These are phyloP conservation scores for Cryptosporidium sp. DNA, from an alignment of 169 alveolate species.

Conservation along the genomic window DNA sequence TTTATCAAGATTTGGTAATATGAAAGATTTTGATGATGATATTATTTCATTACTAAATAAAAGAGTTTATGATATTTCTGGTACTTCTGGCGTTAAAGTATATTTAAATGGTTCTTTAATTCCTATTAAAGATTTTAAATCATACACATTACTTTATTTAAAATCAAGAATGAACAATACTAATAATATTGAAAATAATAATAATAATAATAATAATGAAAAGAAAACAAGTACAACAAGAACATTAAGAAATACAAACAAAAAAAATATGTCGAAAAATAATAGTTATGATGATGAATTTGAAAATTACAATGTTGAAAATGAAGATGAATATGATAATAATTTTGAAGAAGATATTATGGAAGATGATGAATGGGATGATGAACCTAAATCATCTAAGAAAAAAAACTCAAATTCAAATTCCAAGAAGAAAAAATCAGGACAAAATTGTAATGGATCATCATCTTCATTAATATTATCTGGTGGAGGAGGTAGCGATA, in stretches of 20 bases:
- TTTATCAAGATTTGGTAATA: conserved; percentile 88
- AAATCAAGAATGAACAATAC: conserved; percentile 8
- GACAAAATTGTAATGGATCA: background rate
- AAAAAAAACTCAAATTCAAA: conserved; percentile 8
- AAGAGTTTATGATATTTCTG: conserved; percentile 99
- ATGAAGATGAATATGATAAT: conserved; percentile 18
- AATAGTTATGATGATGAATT: conserved; percentile 2
- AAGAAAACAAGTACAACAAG: background rate
- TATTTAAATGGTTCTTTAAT: conserved; percentile 92
- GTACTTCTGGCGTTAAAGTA: conserved; percentile 95
- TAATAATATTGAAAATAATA: background rate
- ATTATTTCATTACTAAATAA: conserved; percentile 92
- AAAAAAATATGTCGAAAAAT: background rate
- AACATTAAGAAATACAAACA: conserved; percentile 4
- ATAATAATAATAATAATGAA: background rate
- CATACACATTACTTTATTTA: conserved; percentile 94
- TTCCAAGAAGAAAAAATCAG: conserved; percentile 1
- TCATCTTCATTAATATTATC: background rate
- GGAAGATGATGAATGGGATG: conserved; percentile 75
- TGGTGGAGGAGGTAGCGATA: conserved; percentile 77
- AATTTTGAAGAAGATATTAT: conserved; percentile 12
- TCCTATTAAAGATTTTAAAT: conserved; percentile 91
- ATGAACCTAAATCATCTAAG: background rate
- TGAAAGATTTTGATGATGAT: conserved; percentile 92
- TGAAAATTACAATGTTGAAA: background rate